phyloP scores from a whole-genome alignment of 108 stramenopile species.

The Asterionellopsis glacialis region DNA sequence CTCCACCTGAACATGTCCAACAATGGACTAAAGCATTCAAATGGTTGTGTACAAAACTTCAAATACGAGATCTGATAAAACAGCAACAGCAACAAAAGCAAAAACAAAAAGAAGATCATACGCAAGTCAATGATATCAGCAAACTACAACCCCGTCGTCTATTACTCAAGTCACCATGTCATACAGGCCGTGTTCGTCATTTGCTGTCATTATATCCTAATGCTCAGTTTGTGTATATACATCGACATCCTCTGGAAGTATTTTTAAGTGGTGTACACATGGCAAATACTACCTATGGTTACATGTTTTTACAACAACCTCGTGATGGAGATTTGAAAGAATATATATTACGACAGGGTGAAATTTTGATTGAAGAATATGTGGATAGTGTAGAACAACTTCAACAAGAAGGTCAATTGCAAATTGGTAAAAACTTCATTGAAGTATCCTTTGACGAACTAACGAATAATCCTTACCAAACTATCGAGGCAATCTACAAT shows the following conservation, averaged over 20 bases:
- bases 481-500: conserved; percentile 18
- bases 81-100: conserved; percentile 21
- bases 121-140: not conserved
- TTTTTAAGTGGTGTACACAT: conserved; percentile 38
- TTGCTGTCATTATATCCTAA: conserved; percentile 29
- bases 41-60: conserved; percentile 8
- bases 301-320: conserved; percentile 26
- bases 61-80: conserved; percentile 6
- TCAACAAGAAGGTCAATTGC: conserved; percentile 10
- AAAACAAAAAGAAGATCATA: conserved; percentile 6
- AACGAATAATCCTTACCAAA: conserved; percentile 20
- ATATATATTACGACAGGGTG: conserved; percentile 37
- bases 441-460: conserved; percentile 38
- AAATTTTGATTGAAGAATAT: conserved; percentile 34
- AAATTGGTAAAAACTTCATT: conserved; percentile 6
- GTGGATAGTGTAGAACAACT: too few relatives aligned
- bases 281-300: conserved; percentile 44
- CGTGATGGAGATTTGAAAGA: conserved; percentile 28
- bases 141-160: conserved; percentile 14
- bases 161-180: conserved; percentile 37
- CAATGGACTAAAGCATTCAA: not conserved
- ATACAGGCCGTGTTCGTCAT: conserved; percentile 34
- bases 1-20: not conserved
- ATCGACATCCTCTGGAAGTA: conserved; percentile 38
- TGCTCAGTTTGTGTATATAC: conserved; percentile 43